These are phyloP conservation scores for Abrus pulchellus DNA, from an alignment of 306 rosid species.

Conservation along the genomic window DNA sequence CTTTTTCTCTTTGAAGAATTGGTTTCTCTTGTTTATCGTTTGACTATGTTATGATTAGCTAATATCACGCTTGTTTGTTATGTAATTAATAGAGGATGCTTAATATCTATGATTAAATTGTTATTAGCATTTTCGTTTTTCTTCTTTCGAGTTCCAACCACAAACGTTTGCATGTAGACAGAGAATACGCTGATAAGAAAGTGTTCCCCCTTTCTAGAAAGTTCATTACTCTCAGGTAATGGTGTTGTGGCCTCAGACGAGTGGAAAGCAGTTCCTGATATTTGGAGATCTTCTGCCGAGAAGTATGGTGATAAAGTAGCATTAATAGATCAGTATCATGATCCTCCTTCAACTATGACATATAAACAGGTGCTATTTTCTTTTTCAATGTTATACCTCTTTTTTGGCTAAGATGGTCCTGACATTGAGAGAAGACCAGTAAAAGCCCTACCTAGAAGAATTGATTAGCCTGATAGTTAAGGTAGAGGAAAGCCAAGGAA, in stretches of 20 bases:
- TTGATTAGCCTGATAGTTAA: conserved; percentile 6
- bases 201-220: conserved; percentile 86
- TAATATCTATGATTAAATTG: background rate
- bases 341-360: conserved; percentile 86
- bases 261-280: conserved; percentile 96
- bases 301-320: conserved; percentile 83
- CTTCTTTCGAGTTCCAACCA: conserved; percentile 25
- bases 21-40: conserved; percentile 13
- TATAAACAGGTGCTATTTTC: conserved; percentile 60
- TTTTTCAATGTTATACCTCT: background rate
- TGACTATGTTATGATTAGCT: background rate
- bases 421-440: conserved; percentile 4
- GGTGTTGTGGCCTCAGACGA: conserved; percentile 61
- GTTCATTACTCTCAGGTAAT: conserved; percentile 59
- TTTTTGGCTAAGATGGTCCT: background rate
- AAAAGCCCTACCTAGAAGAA: background rate
- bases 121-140: background rate
- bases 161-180: conserved; percentile 53
- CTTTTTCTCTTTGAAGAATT: conserved; percentile 1
- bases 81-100: conserved; percentile 3
- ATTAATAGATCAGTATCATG: conserved; percentile 80
- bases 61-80: conserved; percentile 22
- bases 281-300: conserved; percentile 91
- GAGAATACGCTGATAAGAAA: conserved; percentile 65
- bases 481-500: background rate